A percentile compares a stretch with the other conserved stretches of the same genome.
Conservation (phyloP, 2,329 filamentous ascomycete genomes). For the Ambrosiella cleistominuta region DNA sequence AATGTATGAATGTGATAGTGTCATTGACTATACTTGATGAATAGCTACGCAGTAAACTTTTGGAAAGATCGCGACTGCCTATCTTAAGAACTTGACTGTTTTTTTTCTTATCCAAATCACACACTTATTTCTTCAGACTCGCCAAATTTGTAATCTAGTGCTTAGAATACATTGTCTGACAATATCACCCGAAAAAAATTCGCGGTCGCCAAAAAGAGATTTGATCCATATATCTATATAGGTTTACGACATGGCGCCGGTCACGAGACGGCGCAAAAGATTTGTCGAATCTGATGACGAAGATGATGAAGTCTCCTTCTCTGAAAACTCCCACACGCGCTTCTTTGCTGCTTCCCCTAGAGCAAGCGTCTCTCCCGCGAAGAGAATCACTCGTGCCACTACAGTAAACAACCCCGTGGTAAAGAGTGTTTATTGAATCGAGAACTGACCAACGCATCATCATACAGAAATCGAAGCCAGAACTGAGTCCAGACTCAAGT, state of each 20-base stretch:
- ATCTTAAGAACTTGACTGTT: background rate
- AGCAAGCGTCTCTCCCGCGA: conserved; percentile 13
- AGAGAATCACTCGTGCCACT: background rate
- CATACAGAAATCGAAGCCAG: background rate
- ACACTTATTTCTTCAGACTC: background rate
- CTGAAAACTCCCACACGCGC: conserved; percentile 31
- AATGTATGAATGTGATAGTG: background rate
- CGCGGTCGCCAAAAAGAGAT: background rate
- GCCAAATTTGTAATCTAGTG: background rate
- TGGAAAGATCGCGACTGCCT: background rate
- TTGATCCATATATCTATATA: background rate
- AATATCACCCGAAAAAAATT: background rate
- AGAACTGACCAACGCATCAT: no score
- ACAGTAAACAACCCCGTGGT: background rate
- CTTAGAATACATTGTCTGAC: background rate
- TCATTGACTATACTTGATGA: background rate
- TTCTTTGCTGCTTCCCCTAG: conserved; percentile 35
- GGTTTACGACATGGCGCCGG: conserved; percentile 32
- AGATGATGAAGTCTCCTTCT: conserved; percentile 26
- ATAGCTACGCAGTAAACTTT: no score
- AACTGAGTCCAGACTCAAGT: conserved; percentile 26
- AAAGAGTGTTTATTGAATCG: background rate
- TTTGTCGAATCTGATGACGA: conserved; percentile 32
- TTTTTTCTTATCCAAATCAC: background rate
- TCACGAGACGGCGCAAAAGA: conserved; percentile 40